Base-by-base conservation (phyloP, 306 rosid genomes). In the Malus sieversii region DNA sequence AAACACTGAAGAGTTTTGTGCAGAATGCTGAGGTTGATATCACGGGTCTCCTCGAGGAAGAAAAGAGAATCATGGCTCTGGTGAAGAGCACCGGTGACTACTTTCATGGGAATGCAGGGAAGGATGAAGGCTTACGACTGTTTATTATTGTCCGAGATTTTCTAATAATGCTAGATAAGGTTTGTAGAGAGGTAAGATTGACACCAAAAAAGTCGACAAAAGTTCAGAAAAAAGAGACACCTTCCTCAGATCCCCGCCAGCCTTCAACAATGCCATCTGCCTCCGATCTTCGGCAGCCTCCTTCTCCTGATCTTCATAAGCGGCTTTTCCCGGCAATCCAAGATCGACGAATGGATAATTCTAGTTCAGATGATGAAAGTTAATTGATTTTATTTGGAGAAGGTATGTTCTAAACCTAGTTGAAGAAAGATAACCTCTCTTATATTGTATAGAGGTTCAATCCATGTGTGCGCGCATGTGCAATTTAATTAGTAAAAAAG, bases 71-170 rank as follows among this genome's bases (percentile, higher is more conserved):
- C 71, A 87, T 83, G 96, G 89, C 74, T 48, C 60, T 96, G 72
- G 97, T 92, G 77, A 96, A 89, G 85, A 92, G 87, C 80, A 89
- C 99, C 6, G 96, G 96, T 7, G 99, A 96, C 72, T 92, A 96
- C 82, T 96, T 96, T 79, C 99, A 96, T 76, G 99, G 99, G 60
- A 91, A 82, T 60, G 63, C 96, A 2, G 96, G 94, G 71, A 96
- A 85, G 79, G 97, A 96, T 68, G 99, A 96, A 78, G 99, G 99
- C 71, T 78, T 90, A 75, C 90, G 91, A 22, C 81, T 96, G 83
- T 96, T 96, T 71, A 76, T 77, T 42, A 75, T 92, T 57, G 92
- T 96, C 22, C 85, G 99, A 5, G 96, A 96, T 73, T 96, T 96
- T 80, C 79, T 96, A 69, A 52, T 96, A 80, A 96, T 96, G 88